phyloP scores from a whole-genome alignment of 1,284 basidiomycete species.

The Anthracocystis panici-leucophaei region DNA sequence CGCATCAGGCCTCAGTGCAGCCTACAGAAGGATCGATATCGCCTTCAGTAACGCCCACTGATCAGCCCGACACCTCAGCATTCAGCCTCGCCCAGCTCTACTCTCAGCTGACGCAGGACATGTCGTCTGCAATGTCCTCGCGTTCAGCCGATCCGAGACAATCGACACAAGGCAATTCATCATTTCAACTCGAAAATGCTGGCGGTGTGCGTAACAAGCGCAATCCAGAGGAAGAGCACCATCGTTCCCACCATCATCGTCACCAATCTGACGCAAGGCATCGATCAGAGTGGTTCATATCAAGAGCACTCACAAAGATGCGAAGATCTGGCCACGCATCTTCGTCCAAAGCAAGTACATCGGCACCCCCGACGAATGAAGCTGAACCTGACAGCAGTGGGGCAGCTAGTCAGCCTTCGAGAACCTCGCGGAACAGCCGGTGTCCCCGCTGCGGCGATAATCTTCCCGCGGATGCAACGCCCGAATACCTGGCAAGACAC shows the following conservation, averaged over 20 bases:
- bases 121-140: not conserved
- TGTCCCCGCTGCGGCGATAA: conserved; percentile 32
- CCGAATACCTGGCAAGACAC: conserved; percentile 28
- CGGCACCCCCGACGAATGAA: not conserved
- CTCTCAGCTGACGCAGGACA: conserved; percentile 21
- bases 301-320: conserved; percentile 26
- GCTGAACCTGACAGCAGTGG: not conserved
- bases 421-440: not conserved
- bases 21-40: not conserved
- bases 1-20: too few relatives aligned
- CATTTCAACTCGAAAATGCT: not conserved
- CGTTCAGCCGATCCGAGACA: not conserved
- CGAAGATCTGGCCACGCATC: conserved; percentile 3
- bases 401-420: not conserved
- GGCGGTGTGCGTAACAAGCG: not conserved
- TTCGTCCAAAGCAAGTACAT: not conserved
- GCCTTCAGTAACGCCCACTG: not conserved
- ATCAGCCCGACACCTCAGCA: not conserved
- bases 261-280: conserved; percentile 20
- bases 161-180: not conserved
- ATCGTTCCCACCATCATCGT: conserved; percentile 23
- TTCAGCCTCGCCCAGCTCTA: conserved; percentile 28
- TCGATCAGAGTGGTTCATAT: conserved; percentile 39
- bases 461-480: conserved; percentile 20
- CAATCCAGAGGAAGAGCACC: not conserved